Evolutionary conservation across 164 flowering plant species (phyloP).

Genomic region (Taxillus chinensis): DNA sequence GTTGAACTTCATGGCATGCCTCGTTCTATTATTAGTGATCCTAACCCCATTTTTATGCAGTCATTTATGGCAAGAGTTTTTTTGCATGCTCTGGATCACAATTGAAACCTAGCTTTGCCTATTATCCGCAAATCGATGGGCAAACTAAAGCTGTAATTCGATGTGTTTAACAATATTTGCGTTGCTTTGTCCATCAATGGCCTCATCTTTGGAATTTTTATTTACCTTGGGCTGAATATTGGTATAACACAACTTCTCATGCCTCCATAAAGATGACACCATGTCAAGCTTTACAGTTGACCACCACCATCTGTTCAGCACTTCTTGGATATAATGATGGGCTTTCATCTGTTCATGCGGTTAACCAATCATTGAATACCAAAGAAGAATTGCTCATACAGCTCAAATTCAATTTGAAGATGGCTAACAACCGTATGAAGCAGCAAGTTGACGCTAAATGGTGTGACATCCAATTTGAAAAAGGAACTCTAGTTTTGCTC

Average conservation of each 20-base stretch:
- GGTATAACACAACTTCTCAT: not conserved
- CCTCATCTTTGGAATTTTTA: not conserved
- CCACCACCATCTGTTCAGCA: too few species aligned
- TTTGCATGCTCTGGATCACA: not conserved
- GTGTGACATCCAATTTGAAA: not conserved
- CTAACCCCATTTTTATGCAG: not conserved
- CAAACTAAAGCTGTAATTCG: not conserved
- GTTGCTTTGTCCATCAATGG: not conserved
- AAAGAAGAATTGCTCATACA: not conserved
- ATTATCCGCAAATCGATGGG: not conserved
- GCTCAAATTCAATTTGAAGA: not conserved
- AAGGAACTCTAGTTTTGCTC: not conserved
- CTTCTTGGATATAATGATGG: not conserved
- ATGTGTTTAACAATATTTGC: not conserved
- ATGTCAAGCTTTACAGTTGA: not conserved
- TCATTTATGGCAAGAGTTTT: not conserved
- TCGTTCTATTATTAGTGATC: not conserved
- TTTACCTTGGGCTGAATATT: not conserved
- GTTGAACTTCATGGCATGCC: not conserved
- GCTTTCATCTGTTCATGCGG: not conserved
- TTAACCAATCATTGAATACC: not conserved
- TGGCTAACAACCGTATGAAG: not conserved
- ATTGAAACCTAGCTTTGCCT: not conserved
- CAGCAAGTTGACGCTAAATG: not conserved
- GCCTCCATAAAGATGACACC: not conserved